phyloP scores from a whole-genome alignment of 495 filamentous ascomycete species.

The Neurospora sp. region DNA sequence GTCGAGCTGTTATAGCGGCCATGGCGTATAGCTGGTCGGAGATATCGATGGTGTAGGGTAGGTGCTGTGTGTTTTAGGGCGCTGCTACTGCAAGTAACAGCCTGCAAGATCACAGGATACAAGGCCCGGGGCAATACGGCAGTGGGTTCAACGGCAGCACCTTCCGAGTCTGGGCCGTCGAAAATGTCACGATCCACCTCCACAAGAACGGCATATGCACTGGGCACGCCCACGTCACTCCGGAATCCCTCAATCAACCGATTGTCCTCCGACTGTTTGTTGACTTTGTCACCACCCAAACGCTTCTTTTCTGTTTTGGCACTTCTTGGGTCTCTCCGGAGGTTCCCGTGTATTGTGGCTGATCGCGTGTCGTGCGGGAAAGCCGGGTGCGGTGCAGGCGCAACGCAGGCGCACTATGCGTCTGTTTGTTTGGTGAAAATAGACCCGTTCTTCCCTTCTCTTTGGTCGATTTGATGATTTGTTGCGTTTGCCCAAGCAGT shows the following conservation, averaged over 20 bases:
- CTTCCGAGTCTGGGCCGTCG: neutral
- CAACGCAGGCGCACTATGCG: neutral
- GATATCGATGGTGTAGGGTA: neutral
- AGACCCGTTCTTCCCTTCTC: neutral
- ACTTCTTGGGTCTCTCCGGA: neutral
- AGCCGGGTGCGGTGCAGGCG: neutral
- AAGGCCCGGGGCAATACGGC: neutral
- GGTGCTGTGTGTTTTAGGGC: neutral
- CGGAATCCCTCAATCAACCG: neutral
- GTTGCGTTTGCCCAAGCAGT: neutral
- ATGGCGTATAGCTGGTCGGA: neutral
- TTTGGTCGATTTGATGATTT: neutral
- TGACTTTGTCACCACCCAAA: neutral
- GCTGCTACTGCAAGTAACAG: neutral
- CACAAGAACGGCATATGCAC: neutral
- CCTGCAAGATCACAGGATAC: neutral
- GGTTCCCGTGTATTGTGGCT: neutral
- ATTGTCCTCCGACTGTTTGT: neutral
- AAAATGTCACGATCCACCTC: neutral
- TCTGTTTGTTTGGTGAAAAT: neutral
- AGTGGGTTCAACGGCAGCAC: neutral
- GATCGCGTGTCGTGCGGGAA: neutral
- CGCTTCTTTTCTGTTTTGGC: neutral
- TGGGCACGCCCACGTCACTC: neutral
- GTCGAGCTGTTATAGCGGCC: constrained; percentile 15